phyloP scores from a whole-genome alignment of 2,329 filamentous ascomycete species.

The Ramichloridium luteum region DNA sequence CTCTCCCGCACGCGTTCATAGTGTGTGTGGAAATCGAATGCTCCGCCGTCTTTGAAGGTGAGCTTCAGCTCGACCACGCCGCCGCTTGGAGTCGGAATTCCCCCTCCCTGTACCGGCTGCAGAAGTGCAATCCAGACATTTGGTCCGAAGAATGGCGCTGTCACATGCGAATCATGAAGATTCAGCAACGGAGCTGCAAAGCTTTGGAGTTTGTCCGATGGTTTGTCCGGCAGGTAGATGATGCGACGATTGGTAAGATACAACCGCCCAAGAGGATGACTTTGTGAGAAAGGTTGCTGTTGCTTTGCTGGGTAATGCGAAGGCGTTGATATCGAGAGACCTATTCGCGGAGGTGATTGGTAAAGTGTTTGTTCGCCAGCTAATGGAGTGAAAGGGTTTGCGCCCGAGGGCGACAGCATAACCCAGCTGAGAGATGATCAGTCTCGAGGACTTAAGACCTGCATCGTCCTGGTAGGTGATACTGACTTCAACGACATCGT shows the following conservation, averaged over 20 bases:
- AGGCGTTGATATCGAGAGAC: slow-evolving; percentile 46
- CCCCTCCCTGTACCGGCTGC: slow-evolving; percentile 70
- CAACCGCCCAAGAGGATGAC: slow-evolving; percentile 14
- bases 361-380: slow-evolving; percentile 73
- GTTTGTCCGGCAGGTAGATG: slow-evolving; percentile 69
- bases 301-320: slow-evolving; percentile 54
- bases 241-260: slow-evolving; percentile 44
- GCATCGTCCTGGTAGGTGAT: no score
- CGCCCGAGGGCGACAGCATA: slow-evolving; percentile 59
- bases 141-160: slow-evolving; percentile 81
- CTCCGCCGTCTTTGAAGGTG: slow-evolving; percentile 90
- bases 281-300: slow-evolving; percentile 22
- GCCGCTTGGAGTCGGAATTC: slow-evolving; percentile 60
- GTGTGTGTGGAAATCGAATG: slow-evolving; percentile 73
- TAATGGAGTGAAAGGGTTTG: slow-evolving; percentile 60
- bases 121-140: slow-evolving; percentile 79
- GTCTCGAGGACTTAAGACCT: no score
- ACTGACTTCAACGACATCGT: background rate
- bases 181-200: slow-evolving; percentile 84
- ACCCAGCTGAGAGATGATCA: slow-evolving; percentile 57
- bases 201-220: slow-evolving; percentile 60
- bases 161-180: slow-evolving; percentile 72
- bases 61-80: slow-evolving; percentile 68
- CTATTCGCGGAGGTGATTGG: slow-evolving; percentile 67
- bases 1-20: slow-evolving; percentile 80